Base-by-base conservation (phyloP, 257 asterid species). In the Scutellaria barbata region DNA sequence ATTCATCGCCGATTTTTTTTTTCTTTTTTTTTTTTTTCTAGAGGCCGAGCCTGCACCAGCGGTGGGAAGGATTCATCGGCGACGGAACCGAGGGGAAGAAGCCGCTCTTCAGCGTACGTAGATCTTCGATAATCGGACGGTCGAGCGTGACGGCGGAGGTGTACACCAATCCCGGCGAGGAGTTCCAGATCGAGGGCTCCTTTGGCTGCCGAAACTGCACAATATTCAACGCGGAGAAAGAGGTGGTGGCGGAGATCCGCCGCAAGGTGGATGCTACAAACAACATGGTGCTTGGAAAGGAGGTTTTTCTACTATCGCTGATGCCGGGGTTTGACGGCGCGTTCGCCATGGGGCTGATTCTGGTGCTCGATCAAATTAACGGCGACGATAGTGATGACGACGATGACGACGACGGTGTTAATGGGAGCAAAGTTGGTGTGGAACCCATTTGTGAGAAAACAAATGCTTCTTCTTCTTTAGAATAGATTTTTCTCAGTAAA, bases 1-100 rank as follows among this genome's bases (percentile, higher is more conserved):
- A 22, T 63, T 39, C 9, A 3, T 51, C 0, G 35, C 35, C 35
- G 5, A 30, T 40, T 50, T 20, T 0, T 46, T 16, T 6, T 17
- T 42, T 66, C 1, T 68, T 20, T 20, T 20, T 22, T 16, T 20
- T 20, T 22, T 16, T 6, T 17, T 35, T 66, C 3, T 68, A 88
- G 95, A 74, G 89, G 81, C 92, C 92, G 47, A 88, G 92, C 61
- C 79, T 88, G 70, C 95, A 88, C 78, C 86, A 84, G 46, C 63
- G 95, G 50, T 88, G 95, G 95, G 92, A 88, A 75, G 95, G 95
- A n/a, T 88, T 78, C 81, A 5, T 50, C 58, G 95, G 92, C 50
- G 95, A 88, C 73, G 64, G 86, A 11, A 30, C 65, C 8, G 91
- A 85, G 2, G 89, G 89, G 50, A 80, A 81, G 68, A 81, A 79